Evolutionary conservation across 192 early-diverging fungal genomes (phyloP), one percentile per base, ranked within the genome.

Genomic region (Kappamyces sp.): DNA sequence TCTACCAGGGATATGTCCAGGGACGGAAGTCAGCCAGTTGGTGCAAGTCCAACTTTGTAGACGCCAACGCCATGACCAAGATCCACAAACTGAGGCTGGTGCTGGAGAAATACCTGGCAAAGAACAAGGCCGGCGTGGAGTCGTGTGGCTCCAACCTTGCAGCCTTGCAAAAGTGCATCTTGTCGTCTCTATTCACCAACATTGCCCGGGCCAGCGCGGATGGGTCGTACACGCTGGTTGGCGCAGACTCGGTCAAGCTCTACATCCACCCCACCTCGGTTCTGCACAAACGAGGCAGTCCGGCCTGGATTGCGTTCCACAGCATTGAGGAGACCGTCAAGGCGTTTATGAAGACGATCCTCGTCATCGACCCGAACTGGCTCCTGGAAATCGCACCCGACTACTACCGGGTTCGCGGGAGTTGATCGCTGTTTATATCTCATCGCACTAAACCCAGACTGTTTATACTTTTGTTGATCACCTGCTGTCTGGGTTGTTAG

Each of bases 1-100:
- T 39, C 45, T 55, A 55, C 45, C 53, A 55, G 45, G 41, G 40
- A 2, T 55, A 43, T 55, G 4, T 55, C 31, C 53, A 55, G 45
- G 53, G 15, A 0, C 29, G 53, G 29, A 55, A 55, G n/a, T 55
- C 53, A 4, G 14, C 69, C 1, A 78, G 75, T 37, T 79, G 77
- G 77, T 75, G 69, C 59, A 52, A 67, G 15, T 45, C 55, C 29
- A 78, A 84, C 32, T 77, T 74, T 52, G 66, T 88, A 9, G 86
- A 88, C 61, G 84, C 86, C 67, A 85, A 85, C 58, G 74, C 84
- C 1, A 48, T 81, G 22, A 22, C 22, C 22, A 22, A 22, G 22
- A 22, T 22, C 22, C 22, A 22, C 22, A 22, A 22, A 22, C 22
- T 22, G 22, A 22, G 22, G 22, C 22, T 22, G 22, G 22, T 22